Percentiles rank a stretch among this genome's conserved stretches.
phyloP scores from a whole-genome alignment of 176 grass and related monocot species.

The Saccharum officinarum region DNA sequence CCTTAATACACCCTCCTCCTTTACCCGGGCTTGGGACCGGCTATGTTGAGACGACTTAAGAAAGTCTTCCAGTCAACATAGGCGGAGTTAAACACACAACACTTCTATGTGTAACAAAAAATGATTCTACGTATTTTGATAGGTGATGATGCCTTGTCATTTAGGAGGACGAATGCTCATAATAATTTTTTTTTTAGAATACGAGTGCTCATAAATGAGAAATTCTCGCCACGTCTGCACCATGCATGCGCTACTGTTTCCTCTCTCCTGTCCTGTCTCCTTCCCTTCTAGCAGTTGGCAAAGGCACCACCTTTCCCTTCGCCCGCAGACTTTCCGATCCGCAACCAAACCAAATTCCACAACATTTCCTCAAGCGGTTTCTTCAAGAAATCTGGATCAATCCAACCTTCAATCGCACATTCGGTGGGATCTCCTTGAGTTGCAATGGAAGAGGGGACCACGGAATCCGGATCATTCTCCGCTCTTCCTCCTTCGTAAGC shows the following conservation, averaged over 20 bases:
- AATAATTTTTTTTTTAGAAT: too few species aligned
- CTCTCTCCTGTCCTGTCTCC: not conserved
- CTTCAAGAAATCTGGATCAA: not conserved
- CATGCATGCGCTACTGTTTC: not conserved
- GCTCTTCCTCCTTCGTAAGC: constrained; percentile 57
- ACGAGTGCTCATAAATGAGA: too few species aligned
- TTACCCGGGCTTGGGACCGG: too few species aligned
- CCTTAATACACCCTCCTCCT: too few species aligned
- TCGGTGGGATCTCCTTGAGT: not conserved
- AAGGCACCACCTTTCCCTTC: constrained; percentile 6
- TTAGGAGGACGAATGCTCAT: too few species aligned
- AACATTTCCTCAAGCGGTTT: not conserved
- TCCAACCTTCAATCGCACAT: not conserved
- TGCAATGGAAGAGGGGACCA: constrained; percentile 36
- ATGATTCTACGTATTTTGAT: too few species aligned
- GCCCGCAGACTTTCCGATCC: constrained; percentile 22
- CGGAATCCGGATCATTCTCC: constrained; percentile 41
- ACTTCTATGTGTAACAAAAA: too few species aligned
- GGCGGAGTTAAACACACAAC: too few species aligned
- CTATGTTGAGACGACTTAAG: too few species aligned
- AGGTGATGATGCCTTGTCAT: too few species aligned
- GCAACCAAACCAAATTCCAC: not conserved
- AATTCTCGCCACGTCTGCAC: constrained; percentile 9
- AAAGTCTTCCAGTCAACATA: too few species aligned
- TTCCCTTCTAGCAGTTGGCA: not conserved